These are phyloP conservation scores for Lactifluus volemus DNA, from an alignment of 768 basidiomycete genomes.

Conservation along the genomic window DNA sequence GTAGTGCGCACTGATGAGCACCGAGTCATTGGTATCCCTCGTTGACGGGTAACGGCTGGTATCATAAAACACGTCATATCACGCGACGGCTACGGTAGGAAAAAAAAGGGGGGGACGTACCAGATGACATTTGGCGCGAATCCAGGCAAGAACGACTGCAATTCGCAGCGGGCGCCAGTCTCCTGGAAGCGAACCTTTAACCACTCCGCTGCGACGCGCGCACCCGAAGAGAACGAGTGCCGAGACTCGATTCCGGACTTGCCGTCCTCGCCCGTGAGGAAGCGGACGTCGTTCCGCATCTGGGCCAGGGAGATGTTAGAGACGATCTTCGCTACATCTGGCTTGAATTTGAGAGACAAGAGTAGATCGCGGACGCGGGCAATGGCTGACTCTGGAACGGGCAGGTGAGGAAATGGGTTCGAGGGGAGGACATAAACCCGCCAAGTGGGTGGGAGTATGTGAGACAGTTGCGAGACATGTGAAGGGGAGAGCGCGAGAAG, in stretches of 20 bases:
- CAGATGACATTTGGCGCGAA: constrained; percentile 88
- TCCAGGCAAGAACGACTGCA: constrained; percentile 55
- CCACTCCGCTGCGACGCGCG: constrained; percentile 60
- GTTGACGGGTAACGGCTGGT: constrained; percentile 49
- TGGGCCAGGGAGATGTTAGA: constrained; percentile 56
- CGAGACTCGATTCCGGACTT: constrained; percentile 63
- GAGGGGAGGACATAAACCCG: constrained; percentile 55
- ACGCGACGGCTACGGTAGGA: not conserved
- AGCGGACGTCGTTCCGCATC: constrained; percentile 65
- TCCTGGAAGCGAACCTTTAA: constrained; percentile 64
- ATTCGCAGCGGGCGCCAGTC: constrained; percentile 65
- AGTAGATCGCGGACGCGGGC: constrained; percentile 52
- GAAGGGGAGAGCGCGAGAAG: constrained; percentile 41
- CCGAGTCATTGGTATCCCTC: constrained; percentile 49
- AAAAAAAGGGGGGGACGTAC: constrained; percentile 29
- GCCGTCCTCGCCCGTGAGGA: constrained; percentile 79
- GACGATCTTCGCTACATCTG: constrained; percentile 58
- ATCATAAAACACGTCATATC: not conserved
- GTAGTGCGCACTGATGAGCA: constrained; percentile 81
- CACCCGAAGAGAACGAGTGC: constrained; percentile 73
- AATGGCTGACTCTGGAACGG: constrained; percentile 50
- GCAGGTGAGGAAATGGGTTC: constrained; percentile 37
- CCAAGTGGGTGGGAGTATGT: constrained; percentile 63
- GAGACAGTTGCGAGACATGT: constrained; percentile 43
- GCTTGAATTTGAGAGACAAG: constrained; percentile 52